phyloP scores from a whole-genome alignment of 331 rosid species.

The Dryas integrifolia region DNA sequence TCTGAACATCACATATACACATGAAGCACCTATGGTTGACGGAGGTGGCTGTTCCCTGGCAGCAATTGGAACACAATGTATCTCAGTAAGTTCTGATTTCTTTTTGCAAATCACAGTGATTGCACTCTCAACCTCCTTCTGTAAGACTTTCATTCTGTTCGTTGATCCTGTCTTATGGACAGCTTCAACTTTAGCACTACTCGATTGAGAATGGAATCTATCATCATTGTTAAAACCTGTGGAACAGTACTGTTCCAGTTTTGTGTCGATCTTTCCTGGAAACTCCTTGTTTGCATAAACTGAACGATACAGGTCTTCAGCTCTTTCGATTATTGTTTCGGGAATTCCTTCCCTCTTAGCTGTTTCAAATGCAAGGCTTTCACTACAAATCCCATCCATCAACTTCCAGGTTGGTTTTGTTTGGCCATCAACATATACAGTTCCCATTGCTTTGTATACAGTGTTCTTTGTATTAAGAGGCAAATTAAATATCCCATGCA shows the following conservation, averaged over 20 bases:
- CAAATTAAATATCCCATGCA: conserved; percentile 75
- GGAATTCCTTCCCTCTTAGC: conserved; percentile 83
- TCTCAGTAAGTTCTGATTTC: conserved; percentile 33
- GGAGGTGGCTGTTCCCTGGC: conserved; percentile 87
- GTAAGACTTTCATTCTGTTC: conserved; percentile 37
- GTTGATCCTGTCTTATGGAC: conserved; percentile 26
- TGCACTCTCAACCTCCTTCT: conserved; percentile 58
- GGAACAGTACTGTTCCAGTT: conserved; percentile 35
- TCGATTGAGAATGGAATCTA: conserved; percentile 29
- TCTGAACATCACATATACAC: conserved; percentile 80
- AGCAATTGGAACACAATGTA: conserved; percentile 58
- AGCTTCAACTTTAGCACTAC: conserved; percentile 17
- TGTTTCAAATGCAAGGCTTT: conserved; percentile 97
- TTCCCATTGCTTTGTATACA: conserved; percentile 80
- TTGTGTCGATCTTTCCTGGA: conserved; percentile 26
- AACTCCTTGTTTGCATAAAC: conserved; percentile 43
- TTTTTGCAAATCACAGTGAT: conserved; percentile 59
- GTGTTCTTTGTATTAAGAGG: conserved; percentile 66
- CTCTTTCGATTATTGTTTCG: conserved; percentile 68
- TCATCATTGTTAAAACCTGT: conserved; percentile 34
- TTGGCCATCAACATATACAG: conserved; percentile 54
- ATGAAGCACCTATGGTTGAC: conserved; percentile 78
- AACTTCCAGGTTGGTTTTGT: conserved; percentile 86
- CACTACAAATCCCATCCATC: conserved; percentile 75
- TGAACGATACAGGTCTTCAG: conserved; percentile 69